Evolutionary conservation across 78 protist species (phyloP), one percentile per base, ranked within the genome.

Genomic region (Pelomyxa schiedti): DNA sequence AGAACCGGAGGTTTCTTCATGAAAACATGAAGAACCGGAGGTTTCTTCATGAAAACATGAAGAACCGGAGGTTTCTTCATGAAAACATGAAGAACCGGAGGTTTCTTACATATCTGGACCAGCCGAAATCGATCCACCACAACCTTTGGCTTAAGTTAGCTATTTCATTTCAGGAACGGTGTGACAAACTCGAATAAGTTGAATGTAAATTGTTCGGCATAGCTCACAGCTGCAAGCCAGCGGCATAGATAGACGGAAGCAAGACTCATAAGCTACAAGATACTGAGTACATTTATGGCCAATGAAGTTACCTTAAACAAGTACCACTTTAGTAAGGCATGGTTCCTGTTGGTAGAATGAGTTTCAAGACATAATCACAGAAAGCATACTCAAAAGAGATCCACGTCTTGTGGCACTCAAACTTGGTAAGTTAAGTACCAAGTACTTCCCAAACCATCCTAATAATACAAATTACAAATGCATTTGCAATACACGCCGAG

Each of bases 21-120:
- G n/a, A n/a, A n/a, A n/a, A n/a, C n/a, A n/a, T n/a, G n/a, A n/a
- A n/a, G n/a, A n/a, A n/a, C n/a, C n/a, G n/a, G n/a, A n/a, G n/a
- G n/a, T n/a, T n/a, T n/a, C n/a, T n/a, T n/a, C n/a, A n/a, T n/a
- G n/a, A n/a, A n/a, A n/a, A n/a, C n/a, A n/a, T n/a, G n/a, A n/a
- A n/a, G n/a, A n/a, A n/a, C n/a, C n/a, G n/a, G n/a, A n/a, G n/a
- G n/a, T n/a, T n/a, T n/a, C n/a, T n/a, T n/a, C n/a, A n/a, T n/a
- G n/a, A n/a, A n/a, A n/a, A n/a, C n/a, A n/a, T n/a, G n/a, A n/a
- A n/a, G n/a, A n/a, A n/a, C n/a, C n/a, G n/a, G n/a, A n/a, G 86
- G 86, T 35, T 53, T n/a, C 26, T 74, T 74, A 72, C 86, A 81
- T n/a, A 81, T 72, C 43, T 41, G 68, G 8, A 81, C 16, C 58